phyloP scores from a whole-genome alignment of 2,329 filamentous ascomycete genomes.

The Penicillium sp. region DNA sequence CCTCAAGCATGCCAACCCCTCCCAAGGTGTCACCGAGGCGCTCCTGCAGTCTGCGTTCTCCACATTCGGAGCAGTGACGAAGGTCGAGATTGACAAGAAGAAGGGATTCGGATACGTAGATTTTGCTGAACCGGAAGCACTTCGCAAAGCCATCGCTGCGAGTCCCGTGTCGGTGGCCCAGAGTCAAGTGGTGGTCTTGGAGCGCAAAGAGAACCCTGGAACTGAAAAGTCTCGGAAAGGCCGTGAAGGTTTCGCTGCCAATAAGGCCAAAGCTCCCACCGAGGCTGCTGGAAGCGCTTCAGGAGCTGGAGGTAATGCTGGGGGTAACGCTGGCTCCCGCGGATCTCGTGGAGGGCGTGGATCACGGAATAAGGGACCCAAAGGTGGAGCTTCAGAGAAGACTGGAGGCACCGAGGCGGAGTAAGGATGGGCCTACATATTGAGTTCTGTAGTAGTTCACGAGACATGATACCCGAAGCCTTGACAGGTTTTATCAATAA shows the following conservation, averaged over 20 bases:
- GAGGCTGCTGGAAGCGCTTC: background rate
- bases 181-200: constrained; percentile 80
- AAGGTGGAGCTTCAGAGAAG: constrained; percentile 9
- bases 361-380: constrained; percentile 22
- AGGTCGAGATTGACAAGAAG: constrained; percentile 88
- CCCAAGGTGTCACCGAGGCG: constrained; percentile 84
- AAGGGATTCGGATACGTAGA: constrained; percentile 94
- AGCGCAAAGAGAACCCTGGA: constrained; percentile 47
- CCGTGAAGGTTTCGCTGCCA: constrained; percentile 18
- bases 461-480: constrained; percentile 8
- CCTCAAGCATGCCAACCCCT: constrained; percentile 79
- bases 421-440: background rate
- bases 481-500: background rate
- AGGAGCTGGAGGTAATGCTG: background rate
- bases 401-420: constrained; percentile 2
- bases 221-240: constrained; percentile 34
- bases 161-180: constrained; percentile 81
- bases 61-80: constrained; percentile 68
- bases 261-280: constrained; percentile 10
- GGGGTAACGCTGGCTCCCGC: constrained; percentile 13
- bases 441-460: constrained; percentile 1
- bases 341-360: constrained; percentile 24
- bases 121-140: constrained; percentile 68
- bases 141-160: constrained; percentile 75
- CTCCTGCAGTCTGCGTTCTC: constrained; percentile 72